Evolutionary conservation across 306 rosid species (phyloP).

Genomic region (Lithocarpus polystachyus): DNA sequence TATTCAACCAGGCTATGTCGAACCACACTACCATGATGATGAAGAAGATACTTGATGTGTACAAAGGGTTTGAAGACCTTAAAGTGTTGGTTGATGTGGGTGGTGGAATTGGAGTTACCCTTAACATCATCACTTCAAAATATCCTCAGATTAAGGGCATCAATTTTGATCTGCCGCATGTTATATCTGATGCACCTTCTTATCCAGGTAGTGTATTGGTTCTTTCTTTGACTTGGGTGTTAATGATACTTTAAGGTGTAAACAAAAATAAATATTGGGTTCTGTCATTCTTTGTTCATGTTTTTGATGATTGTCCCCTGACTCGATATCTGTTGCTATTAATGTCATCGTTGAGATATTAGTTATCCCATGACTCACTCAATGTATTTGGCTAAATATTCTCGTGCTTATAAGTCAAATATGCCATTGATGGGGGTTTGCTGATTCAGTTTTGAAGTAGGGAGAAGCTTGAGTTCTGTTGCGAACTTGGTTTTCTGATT

Average conservation of each 20-base stretch:
- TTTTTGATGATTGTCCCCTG: neutral
- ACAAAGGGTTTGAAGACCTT: conserved; percentile 24
- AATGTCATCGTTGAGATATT: neutral
- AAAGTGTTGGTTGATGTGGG: conserved; percentile 22
- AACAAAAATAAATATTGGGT: neutral
- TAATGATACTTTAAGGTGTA: neutral
- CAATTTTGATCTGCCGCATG: conserved; percentile 15
- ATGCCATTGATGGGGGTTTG: too few relatives aligned
- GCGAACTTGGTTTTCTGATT: too few relatives aligned
- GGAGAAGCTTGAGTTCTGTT: too few relatives aligned
- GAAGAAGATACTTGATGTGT: conserved; percentile 15
- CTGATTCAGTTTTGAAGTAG: too few relatives aligned
- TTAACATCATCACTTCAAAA: conserved; percentile 7
- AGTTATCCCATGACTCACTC: neutral
- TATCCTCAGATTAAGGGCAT: conserved; percentile 20
- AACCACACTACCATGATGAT: conserved; percentile 22
- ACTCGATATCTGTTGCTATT: neutral
- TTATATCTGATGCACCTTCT: conserved; percentile 10
- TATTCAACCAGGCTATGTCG: conserved; percentile 23
- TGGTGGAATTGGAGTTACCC: conserved; percentile 24
- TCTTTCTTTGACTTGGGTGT: too few relatives aligned
- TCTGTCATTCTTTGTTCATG: neutral
- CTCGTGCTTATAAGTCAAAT: too few relatives aligned
- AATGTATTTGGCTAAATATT: too few relatives aligned
- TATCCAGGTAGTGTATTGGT: neutral